Conservation (phyloP, 2,329 filamentous ascomycete species). For the Cryphonectria carpinicola region DNA sequence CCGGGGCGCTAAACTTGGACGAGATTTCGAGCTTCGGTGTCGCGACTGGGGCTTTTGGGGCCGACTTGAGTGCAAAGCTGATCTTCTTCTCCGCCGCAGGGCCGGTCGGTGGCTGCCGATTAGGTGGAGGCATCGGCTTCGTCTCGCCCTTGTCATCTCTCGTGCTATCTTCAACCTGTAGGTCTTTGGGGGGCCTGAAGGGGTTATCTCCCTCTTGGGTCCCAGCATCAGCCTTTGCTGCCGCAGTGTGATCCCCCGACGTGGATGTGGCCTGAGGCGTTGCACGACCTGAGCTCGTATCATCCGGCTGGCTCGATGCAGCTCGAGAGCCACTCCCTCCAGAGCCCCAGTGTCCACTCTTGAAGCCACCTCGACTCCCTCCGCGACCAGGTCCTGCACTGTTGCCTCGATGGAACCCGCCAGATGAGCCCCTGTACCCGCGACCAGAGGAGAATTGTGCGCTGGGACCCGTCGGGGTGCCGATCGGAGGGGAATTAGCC, state of each 20-base stretch:
- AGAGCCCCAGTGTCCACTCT: constrained; percentile 72
- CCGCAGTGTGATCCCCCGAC: constrained; percentile 20
- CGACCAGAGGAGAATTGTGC: constrained; percentile 57
- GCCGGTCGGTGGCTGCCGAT: constrained; percentile 56
- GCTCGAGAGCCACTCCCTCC: constrained; percentile 45
- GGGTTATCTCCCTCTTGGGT: constrained; percentile 59
- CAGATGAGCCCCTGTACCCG: constrained; percentile 50
- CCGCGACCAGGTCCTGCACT: constrained; percentile 56
- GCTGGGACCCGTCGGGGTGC: constrained; percentile 60
- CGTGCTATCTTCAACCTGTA: constrained; percentile 66
- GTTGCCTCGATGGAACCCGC: constrained; percentile 61
- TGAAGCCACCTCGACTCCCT: constrained; percentile 63
- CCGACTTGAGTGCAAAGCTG: constrained; percentile 89
- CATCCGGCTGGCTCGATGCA: constrained; percentile 35
- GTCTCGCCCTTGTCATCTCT: constrained; percentile 51
- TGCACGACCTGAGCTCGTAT: constrained; percentile 34
- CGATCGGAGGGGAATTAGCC: constrained; percentile 55
- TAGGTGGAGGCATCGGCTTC: constrained; percentile 59
- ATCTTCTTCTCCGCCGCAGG: constrained; percentile 70
- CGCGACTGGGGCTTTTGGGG: constrained; percentile 60
- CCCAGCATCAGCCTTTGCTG: constrained; percentile 42
- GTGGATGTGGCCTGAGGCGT: constrained; percentile 31
- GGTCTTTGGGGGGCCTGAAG: constrained; percentile 66
- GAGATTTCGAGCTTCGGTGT: constrained; percentile 68
- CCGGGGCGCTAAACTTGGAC: constrained; percentile 67